Conservation (phyloP, 352 stramenopile species). For the Globisporangium lucens region DNA sequence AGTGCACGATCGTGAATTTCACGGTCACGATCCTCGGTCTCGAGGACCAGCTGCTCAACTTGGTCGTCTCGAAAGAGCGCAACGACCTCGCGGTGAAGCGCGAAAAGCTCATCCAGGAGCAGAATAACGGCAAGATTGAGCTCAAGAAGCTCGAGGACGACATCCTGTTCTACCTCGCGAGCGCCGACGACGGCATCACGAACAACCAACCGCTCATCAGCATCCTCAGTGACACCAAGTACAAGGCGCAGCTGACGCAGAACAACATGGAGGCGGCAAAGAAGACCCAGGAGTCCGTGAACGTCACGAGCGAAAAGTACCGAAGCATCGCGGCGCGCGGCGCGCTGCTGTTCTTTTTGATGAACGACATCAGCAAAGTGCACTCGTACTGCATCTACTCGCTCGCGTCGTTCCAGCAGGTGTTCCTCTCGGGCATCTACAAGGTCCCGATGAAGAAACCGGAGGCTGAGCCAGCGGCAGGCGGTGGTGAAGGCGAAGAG, state of each 20-base stretch:
- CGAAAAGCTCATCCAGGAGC: constrained; percentile 92
- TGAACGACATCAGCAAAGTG: constrained; percentile 97
- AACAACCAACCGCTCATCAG: constrained; percentile 97
- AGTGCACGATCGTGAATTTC: constrained; percentile 95
- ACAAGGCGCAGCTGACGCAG: constrained; percentile 89
- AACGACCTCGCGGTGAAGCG: constrained; percentile 77
- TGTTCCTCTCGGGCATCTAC: constrained; percentile 95
- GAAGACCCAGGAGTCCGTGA: constrained; percentile 91
- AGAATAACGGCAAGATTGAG: constrained; percentile 96
- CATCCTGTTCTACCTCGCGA: constrained; percentile 94
- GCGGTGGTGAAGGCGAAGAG: constrained; percentile 18
- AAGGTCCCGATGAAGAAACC: constrained; percentile 65
- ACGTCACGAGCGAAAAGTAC: constrained; percentile 95
- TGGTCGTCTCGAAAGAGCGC: constrained; percentile 92
- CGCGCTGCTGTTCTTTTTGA: constrained; percentile 95
- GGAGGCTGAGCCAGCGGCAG: constrained; percentile 8
- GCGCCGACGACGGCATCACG: constrained; percentile 95
- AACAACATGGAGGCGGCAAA: constrained; percentile 93
- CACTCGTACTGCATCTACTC: constrained; percentile 98
- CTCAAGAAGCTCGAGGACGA: constrained; percentile 95
- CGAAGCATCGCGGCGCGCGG: constrained; percentile 91
- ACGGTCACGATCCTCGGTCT: constrained; percentile 91
- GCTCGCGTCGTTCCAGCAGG: constrained; percentile 93
- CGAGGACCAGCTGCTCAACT: constrained; percentile 91
- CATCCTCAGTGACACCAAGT: constrained; percentile 94